Conservation (phyloP, 2,329 filamentous ascomycete species). For the Myriosclerotinia duriaeana region DNA sequence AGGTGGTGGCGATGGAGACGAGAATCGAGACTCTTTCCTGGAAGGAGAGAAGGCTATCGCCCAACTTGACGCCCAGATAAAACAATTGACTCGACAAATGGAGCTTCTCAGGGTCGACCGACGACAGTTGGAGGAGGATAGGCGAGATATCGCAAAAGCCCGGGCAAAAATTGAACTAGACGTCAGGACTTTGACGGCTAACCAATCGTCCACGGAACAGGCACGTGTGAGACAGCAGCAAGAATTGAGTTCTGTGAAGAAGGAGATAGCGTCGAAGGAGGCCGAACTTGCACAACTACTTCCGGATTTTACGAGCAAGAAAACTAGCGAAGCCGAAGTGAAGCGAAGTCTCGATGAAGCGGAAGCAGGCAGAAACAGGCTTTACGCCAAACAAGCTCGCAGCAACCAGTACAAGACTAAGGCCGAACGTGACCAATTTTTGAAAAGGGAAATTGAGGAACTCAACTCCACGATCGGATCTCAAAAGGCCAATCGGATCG, state of each 20-base stretch:
- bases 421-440: conserved; percentile 79
- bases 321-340: conserved; percentile 68
- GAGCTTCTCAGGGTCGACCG: conserved; percentile 84
- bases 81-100: conserved; percentile 75
- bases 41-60: conserved; percentile 77
- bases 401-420: conserved; percentile 86
- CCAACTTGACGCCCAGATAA: conserved; percentile 74
- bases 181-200: conserved; percentile 78
- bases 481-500: conserved; percentile 80
- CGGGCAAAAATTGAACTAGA: conserved; percentile 85
- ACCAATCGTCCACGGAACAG: conserved; percentile 74
- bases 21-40: conserved; percentile 72
- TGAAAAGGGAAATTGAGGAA: conserved; percentile 78
- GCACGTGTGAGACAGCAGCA: conserved; percentile 67
- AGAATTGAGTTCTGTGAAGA: conserved; percentile 69
- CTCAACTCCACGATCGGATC: conserved; percentile 72
- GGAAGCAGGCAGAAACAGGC: conserved; percentile 70
- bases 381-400: conserved; percentile 90
- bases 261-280: conserved; percentile 74
- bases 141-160: conserved; percentile 74
- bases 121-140: conserved; percentile 83
- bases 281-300: conserved; percentile 70
- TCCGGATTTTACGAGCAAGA: conserved; percentile 73
- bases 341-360: conserved; percentile 73
- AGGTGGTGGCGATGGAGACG: conserved; percentile 80